A percentile compares a stretch with the other conserved stretches of the same genome.
These are phyloP conservation scores for Brettanomyces bruxellensis DNA, from an alignment of 805 yeast genomes.

Conservation along the genomic window DNA sequence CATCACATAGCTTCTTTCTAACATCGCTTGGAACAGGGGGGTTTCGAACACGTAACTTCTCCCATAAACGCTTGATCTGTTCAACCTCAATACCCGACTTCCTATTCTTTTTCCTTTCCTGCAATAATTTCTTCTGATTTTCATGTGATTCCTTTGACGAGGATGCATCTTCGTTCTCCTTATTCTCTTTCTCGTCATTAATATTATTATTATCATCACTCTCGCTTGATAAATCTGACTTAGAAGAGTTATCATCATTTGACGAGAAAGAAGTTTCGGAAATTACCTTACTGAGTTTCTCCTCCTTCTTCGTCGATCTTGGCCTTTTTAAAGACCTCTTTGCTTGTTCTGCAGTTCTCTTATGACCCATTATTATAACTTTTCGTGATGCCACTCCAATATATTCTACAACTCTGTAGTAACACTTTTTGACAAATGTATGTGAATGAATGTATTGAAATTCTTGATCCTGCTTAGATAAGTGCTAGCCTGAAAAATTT, in stretches of 20 bases:
- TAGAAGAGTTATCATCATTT: conserved; percentile 17
- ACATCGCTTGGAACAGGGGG: conserved; percentile 72
- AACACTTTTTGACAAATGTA: no score
- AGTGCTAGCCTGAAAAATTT: no score
- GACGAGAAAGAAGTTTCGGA: neutral
- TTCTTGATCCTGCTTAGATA: no score
- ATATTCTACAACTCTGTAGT: no score
- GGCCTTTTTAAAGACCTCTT: conserved; percentile 10
- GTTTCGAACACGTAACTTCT: conserved; percentile 73
- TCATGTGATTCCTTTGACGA: conserved; percentile 62
- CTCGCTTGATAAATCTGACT: conserved; percentile 21
- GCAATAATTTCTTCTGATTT: conserved; percentile 69
- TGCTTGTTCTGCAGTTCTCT: conserved; percentile 11
- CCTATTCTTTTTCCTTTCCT: conserved; percentile 80
- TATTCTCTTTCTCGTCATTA: conserved; percentile 15
- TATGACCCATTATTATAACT: conserved; percentile 4
- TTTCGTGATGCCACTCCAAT: no score
- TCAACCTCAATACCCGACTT: conserved; percentile 83
- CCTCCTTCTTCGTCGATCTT: conserved; percentile 22
- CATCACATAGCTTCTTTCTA: conserved; percentile 70
- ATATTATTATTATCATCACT: conserved; percentile 16
- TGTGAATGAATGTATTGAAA: no score
- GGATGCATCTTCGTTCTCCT: conserved; percentile 23
- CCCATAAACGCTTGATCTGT: conserved; percentile 84
- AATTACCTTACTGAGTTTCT: conserved; percentile 5